phyloP scores from a whole-genome alignment of 2,329 filamentous ascomycete species.

The Paraconiothyrium brasiliense region DNA sequence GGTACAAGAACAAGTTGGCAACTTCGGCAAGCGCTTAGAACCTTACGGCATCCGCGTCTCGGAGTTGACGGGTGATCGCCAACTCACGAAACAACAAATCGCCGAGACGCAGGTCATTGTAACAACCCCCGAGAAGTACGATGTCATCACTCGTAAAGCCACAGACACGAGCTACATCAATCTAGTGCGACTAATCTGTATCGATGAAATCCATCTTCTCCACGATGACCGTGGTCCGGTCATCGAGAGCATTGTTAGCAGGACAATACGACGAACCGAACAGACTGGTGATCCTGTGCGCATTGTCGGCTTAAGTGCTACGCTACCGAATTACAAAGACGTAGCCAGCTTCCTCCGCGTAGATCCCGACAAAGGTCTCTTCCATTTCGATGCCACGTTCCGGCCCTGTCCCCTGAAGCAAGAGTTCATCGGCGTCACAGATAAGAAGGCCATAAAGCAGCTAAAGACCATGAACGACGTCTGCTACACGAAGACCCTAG shows the following conservation, averaged over 20 bases:
- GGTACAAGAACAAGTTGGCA: conserved; percentile 97
- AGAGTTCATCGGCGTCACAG: conserved; percentile 96
- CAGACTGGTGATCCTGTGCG: conserved; percentile 94
- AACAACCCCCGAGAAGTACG: conserved; percentile 98
- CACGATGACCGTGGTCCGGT: conserved; percentile 98
- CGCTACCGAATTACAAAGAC: conserved; percentile 94
- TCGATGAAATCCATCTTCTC: conserved; percentile 96
- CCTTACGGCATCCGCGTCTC: conserved; percentile 91
- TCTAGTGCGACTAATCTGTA: conserved; percentile 93
- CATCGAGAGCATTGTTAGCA: conserved; percentile 93
- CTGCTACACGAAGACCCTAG: conserved; percentile 95
- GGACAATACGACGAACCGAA: conserved; percentile 91
- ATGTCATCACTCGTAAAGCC: conserved; percentile 97
- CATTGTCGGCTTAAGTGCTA: conserved; percentile 91
- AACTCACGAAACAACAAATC: conserved; percentile 98
- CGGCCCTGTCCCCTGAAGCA: conserved; percentile 93
- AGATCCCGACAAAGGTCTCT: conserved; percentile 83
- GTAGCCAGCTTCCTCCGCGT: conserved; percentile 95
- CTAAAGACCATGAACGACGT: conserved; percentile 99
- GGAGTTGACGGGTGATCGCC: conserved; percentile 96
- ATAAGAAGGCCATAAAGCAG: conserved; percentile 98
- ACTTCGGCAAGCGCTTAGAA: conserved; percentile 90
- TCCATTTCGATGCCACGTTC: conserved; percentile 96
- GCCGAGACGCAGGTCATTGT: conserved; percentile 98
- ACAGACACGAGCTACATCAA: conserved; percentile 97